A percentile compares a stretch with the other conserved stretches of the same genome.
phyloP scores from a whole-genome alignment of 2,329 filamentous ascomycete species.

The Teratosphaeria nubilosa region DNA sequence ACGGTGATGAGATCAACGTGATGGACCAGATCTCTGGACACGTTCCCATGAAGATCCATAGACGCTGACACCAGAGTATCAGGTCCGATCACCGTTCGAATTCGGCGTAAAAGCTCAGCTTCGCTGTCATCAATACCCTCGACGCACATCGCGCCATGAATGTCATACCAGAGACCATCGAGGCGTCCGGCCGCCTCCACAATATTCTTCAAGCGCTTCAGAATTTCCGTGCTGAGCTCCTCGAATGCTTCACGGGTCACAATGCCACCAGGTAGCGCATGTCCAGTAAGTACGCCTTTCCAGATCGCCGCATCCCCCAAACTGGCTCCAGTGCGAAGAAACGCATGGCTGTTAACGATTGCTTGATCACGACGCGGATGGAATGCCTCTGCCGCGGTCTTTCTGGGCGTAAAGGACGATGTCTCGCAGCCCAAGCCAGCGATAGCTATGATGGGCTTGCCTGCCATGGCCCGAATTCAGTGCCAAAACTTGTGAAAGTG shows the following conservation, averaged over 20 bases:
- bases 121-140: conserved; percentile 11
- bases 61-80: conserved; percentile 10
- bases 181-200: not conserved
- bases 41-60: conserved; percentile 16
- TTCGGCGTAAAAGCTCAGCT: conserved; percentile 9
- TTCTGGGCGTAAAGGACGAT: conserved; percentile 3
- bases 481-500: too few relatives aligned
- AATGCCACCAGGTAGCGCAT: conserved; percentile 11
- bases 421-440: conserved; percentile 5
- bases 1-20: conserved; percentile 11
- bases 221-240: conserved; percentile 7
- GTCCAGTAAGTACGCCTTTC: conserved; percentile 9
- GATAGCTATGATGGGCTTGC: conserved; percentile 3
- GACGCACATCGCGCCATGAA: conserved; percentile 15
- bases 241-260: conserved; percentile 12
- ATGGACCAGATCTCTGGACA: conserved; percentile 8
- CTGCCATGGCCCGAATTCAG: not conserved
- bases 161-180: conserved; percentile 13
- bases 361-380: conserved; percentile 3
- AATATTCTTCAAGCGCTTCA: conserved; percentile 2
- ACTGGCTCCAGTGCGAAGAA: conserved; percentile 5
- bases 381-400: conserved; percentile 4
- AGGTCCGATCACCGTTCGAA: conserved; percentile 8
- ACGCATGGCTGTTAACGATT: conserved; percentile 1
- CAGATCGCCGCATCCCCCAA: conserved; percentile 7